Evolutionary conservation across 1,284 basidiomycete genomes (phyloP).

Genomic region (Cryptococcus sp.): DNA sequence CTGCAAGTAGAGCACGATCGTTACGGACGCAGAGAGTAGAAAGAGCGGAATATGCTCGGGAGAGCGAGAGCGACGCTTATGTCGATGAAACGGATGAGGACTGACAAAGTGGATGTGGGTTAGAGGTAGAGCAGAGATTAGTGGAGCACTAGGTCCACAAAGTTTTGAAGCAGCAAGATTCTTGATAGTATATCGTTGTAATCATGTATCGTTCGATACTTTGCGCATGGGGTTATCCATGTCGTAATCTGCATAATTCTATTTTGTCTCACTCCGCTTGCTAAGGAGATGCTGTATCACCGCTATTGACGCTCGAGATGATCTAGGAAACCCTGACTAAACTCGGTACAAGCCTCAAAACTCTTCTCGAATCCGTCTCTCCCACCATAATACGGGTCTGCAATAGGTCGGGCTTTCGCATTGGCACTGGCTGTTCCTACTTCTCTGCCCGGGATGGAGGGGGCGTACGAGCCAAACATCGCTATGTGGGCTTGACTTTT

Average conservation of each 20-base stretch:
- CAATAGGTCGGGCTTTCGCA: constrained; percentile 25
- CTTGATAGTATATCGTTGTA: no score
- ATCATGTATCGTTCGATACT: no score
- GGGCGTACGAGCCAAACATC: constrained; percentile 45
- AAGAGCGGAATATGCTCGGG: not conserved
- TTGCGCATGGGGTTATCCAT: no score
- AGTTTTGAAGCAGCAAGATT: no score
- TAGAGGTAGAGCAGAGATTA: no score
- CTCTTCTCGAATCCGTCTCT: constrained; percentile 52
- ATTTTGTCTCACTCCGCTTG: no score
- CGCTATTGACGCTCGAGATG: constrained; percentile 28
- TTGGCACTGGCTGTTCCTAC: constrained; percentile 18
- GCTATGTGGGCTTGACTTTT: constrained; percentile 32
- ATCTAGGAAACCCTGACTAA: constrained; percentile 48
- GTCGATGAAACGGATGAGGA: no score
- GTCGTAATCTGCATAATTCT: no score
- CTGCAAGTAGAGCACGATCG: not conserved
- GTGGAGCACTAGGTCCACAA: no score
- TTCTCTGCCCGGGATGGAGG: constrained; percentile 24
- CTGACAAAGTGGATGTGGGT: no score
- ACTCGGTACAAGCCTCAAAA: constrained; percentile 54
- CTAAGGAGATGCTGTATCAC: no score
- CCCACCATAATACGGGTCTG: constrained; percentile 55
- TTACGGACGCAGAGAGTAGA: no score
- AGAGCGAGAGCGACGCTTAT: not conserved